Base-by-base conservation (phyloP, 257 asterid genomes). In the Solanum arcanum region DNA sequence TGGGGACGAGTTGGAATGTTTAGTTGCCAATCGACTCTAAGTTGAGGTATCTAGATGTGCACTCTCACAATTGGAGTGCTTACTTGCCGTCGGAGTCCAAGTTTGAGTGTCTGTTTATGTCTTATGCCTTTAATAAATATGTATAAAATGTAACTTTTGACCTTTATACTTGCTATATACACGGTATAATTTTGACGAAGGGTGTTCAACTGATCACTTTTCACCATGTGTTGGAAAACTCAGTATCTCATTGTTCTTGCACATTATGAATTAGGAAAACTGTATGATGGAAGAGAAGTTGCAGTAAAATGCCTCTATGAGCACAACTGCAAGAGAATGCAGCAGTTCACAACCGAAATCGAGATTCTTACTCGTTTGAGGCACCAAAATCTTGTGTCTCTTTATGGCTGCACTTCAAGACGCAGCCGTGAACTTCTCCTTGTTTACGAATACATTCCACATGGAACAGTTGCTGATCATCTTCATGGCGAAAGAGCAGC, bases 271-370 rank as follows among this genome's bases (percentile, higher is more conserved):
- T 42, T 37, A 84, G 80, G 87, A 14, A 66, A 84, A 25, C 66
- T 62, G 9, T 69, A 69, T 33, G 87, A 84, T 84, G 87, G 87
- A 84, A 37, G 87, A 39, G 87, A 84, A 66, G 87, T 84, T 16
- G 77, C 77, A n/a, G 87, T 84, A 47, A 84, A 84, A 47, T 70
- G 87, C 29, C 37, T 84, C 27, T 84, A 84, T 41, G 87, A 84
- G 68, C 87, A 84, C 68, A 84, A 84, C 62, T 37, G 81, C 80
- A 84, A 84, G 66, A 84, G 87, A 84, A 84, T 84, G 81, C 64
- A 84, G 14, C 87, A 84, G 31, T 84, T 84, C 62, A 84, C 46
- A 27, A 84, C 20, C 1, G 87, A 84, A 84, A 84, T 84, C 8
- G 77, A 84, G 74, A 84, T 84, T 12, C 87, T 84, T 70, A 68